Base-by-base conservation (phyloP, 345 rosid genomes). In the Erodium maritimum region DNA sequence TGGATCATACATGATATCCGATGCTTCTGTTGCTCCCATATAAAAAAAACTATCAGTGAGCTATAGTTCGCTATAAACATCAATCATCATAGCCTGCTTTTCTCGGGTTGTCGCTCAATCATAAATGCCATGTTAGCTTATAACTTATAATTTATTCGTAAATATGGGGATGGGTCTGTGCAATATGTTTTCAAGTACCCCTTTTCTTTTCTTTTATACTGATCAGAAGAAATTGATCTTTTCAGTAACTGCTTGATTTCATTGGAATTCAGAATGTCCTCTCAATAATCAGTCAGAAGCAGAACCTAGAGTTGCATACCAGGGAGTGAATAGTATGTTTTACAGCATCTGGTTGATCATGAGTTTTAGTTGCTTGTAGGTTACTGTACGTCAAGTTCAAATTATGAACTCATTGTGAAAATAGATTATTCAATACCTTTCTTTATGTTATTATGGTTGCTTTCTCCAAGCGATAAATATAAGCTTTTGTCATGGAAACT, bases 301-400 rank as follows among this genome's bases (percentile, higher is more conserved):
- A 25, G 11, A 37, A 37, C 46, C 10, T 37, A 37, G 46, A 37
- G 46, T 11, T 34, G 51, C 29, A 16, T 20, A 16, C 45, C 16
- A 23, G 61, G 59, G 24, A 45, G 46, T 37, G 14, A 48, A 51
- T 21, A 14, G 52, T 29, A 23, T 51, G n/a, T 45, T 52, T 56
- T 29, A 19, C 34, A 10, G 37, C 16, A 46, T 12, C 66, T 14
- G 33, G 52, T n/a, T 11, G 45, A n/a, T 34, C 57, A 20, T 20
- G 19, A 48, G 13, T 46, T 37, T 5, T 9, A 57, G 48, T 10
- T 21, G 5, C 22, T 29, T 58, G 5, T 17, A n/a, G 34, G 50
- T 51, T 64, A 34, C 21, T 55, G 51, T 56, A 48, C 7, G 9
- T 20, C 33, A 33, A 52, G 17, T 7, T 4, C 18, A 4, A 50